phyloP scores from a whole-genome alignment of 2,329 filamentous ascomycete genomes.

The Monosporascus sp. region DNA sequence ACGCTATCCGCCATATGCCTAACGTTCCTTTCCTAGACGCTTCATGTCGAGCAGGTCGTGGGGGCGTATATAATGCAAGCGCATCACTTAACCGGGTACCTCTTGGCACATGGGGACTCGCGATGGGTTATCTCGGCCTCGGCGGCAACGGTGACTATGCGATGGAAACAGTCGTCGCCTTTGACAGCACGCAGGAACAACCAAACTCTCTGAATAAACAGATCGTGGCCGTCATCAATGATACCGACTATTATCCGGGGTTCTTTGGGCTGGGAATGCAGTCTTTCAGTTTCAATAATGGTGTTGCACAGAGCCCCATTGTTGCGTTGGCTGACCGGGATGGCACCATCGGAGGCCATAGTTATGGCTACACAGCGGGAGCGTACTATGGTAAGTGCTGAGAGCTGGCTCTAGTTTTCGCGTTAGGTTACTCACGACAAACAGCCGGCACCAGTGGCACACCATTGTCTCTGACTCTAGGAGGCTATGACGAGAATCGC shows the following conservation, averaged over 20 bases:
- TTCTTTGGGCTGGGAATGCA: slow-evolving; percentile 53
- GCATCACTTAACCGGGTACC: slow-evolving; percentile 54
- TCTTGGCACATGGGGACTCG: slow-evolving; percentile 57
- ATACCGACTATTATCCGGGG: slow-evolving; percentile 51
- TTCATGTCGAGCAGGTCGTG: slow-evolving; percentile 52
- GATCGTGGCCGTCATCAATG: slow-evolving; percentile 49
- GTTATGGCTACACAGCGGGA: slow-evolving; percentile 72
- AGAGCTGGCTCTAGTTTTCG: background rate
- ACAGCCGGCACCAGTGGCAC: slow-evolving; percentile 32
- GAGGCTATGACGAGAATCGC: slow-evolving; percentile 63
- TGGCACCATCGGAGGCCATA: slow-evolving; percentile 63
- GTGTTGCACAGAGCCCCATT: slow-evolving; percentile 46
- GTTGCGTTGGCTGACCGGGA: slow-evolving; percentile 54
- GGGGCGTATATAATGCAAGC: slow-evolving; percentile 50
- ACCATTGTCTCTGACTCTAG: slow-evolving; percentile 59
- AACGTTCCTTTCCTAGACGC: slow-evolving; percentile 31
- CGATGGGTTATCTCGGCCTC: slow-evolving; percentile 53
- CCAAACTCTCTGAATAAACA: slow-evolving; percentile 39
- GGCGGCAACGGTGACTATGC: slow-evolving; percentile 62
- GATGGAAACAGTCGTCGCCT: slow-evolving; percentile 42
- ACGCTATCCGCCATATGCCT: slow-evolving; percentile 2
- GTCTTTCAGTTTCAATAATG: slow-evolving; percentile 46
- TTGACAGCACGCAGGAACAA: slow-evolving; percentile 33
- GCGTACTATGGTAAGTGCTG: slow-evolving; percentile 61
- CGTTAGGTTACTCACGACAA: slow-evolving; percentile 22